Evolutionary conservation across 805 yeast genomes (phyloP), one percentile per base, ranked within the genome.

Genomic region (Saccharomyces jurei): DNA sequence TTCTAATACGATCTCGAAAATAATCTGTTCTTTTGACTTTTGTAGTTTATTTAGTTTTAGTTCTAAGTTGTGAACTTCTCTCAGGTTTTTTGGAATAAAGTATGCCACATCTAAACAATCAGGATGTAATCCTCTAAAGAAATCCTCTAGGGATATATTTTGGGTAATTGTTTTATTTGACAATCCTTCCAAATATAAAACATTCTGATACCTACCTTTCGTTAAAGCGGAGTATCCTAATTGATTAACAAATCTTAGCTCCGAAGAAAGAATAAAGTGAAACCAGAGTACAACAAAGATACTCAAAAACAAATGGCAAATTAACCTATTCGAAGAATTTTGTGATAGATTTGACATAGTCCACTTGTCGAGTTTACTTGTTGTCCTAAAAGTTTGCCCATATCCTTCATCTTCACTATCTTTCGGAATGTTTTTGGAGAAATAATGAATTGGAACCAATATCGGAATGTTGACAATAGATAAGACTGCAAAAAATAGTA

Each of bases 321-420:
- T 73, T 56, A 85, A 74, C 25, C 80, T 67, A 3, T 68, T 63
- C 0, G 82, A 77, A 48, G 80, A 79, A 1, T 74, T 60, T 4
- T 77, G 74, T 0, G 89, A 78, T 3, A 89, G 77, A 62, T 87
- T 86, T 2, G 94, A 81, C 66, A 87, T 79, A 21, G 95, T 86
- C 6, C 88, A 72, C 50, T 70, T 73, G 61, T 89, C 96, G 50
- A 90, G 52, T 50, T 63, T 57, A 6, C 51, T 56, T 8, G 58
- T 44, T 14, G 31, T 30, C 6, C 47, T 36, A 6, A 36, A 36
- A 36, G 13, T 36, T 11, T 36, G 11, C 44, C 17, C 22, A 8
- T 36, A 49, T 5, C 26, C 27, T 27, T 58, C 56, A 32, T 48
- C 46, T 21, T 47, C 32, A 14, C 25, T 41, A 4, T 50, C 52